Evolutionary conservation across 208 protist genomes (phyloP).

Genomic region (Acanthamoeba royreba): DNA sequence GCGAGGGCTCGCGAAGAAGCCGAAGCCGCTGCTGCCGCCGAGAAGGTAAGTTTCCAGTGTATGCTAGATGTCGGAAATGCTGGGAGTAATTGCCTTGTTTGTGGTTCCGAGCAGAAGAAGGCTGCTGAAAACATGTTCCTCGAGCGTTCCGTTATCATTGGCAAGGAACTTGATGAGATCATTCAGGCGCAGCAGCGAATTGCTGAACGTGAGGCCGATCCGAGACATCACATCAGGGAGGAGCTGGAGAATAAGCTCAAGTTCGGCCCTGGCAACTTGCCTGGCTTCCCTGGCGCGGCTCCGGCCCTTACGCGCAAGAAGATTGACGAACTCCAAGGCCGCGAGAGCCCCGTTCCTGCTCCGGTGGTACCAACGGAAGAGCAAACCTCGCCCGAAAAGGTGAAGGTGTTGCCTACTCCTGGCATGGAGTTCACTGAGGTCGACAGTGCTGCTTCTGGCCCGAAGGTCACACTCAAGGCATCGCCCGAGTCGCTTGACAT

Average conservation of each 20-base stretch:
- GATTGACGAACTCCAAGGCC: not conserved
- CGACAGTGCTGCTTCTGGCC: not conserved
- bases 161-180: conserved; percentile 29
- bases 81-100: not conserved
- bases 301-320: not conserved
- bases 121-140: not conserved
- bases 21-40: not conserved
- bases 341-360: not conserved
- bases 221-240: not conserved
- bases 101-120: not conserved
- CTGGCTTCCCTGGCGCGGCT: conserved; percentile 3
- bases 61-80: not conserved
- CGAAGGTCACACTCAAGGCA: not conserved
- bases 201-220: not conserved
- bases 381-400: not conserved
- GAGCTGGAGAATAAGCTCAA: conserved; percentile 33
- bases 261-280: conserved; percentile 34
- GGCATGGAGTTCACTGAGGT: conserved; percentile 35
- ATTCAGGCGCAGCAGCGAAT: not conserved
- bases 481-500: conserved; percentile 9
- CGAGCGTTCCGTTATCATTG: conserved; percentile 4
- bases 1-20: not conserved
- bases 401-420: not conserved
- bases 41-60: not conserved
- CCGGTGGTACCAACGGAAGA: not conserved